Conservation (phyloP, 305 asterid genomes). For the Lippia alba region DNA sequence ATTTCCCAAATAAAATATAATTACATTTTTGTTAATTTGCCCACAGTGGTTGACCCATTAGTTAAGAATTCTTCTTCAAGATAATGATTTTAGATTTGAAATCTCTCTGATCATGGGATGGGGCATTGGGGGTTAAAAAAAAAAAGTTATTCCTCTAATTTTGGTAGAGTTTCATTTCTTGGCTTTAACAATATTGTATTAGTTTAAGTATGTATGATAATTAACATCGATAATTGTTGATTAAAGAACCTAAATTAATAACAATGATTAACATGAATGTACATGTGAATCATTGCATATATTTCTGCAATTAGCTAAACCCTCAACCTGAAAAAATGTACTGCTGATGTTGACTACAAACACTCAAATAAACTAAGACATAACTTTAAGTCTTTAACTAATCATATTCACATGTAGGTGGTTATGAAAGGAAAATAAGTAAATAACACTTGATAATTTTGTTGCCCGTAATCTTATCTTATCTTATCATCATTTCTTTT, state of each 20-base stretch:
- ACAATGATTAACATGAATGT: no score
- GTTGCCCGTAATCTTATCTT: constrained; percentile 26
- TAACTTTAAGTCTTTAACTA: neutral
- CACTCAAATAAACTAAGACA: neutral
- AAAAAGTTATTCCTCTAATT: no score
- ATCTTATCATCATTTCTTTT: constrained; percentile 25
- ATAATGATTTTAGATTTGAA: no score
- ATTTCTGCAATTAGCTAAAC: constrained; percentile 13
- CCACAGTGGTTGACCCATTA: no score
- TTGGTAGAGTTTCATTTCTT: neutral
- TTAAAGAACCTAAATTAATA: neutral
- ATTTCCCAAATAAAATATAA: no score
- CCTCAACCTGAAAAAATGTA: neutral
- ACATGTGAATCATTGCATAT: constrained; percentile 14
- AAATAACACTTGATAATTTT: neutral
- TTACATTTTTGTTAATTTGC: neutral
- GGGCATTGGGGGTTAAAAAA: no score
- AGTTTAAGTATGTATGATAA: neutral
- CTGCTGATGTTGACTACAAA: constrained; percentile 11
- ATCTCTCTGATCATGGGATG: no score
- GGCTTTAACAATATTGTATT: neutral
- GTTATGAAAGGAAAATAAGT: constrained; percentile 14
- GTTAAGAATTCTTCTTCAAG: no score
- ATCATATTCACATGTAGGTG: constrained; percentile 19
- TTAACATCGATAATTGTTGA: neutral